A percentile compares a stretch with the other conserved stretches of the same genome.
Conservation (phyloP, 495 filamentous ascomycete species). For the Trichoderma reesei region DNA sequence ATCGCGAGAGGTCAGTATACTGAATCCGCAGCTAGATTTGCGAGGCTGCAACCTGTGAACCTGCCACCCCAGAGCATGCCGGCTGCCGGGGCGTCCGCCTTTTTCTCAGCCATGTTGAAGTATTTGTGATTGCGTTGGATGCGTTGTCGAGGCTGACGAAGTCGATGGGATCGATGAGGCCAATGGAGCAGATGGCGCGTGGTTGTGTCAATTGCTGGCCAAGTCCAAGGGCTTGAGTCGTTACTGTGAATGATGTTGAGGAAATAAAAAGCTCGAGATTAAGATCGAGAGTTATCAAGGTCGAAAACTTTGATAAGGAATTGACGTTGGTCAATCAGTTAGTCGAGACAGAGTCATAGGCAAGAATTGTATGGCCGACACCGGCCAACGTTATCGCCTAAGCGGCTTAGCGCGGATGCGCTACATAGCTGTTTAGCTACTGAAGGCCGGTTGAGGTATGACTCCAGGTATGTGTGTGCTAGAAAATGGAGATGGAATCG, state of each 20-base stretch:
- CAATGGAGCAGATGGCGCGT: not conserved
- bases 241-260: not conserved
- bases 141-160: not conserved
- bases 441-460: too few species aligned
- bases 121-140: not conserved
- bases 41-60: constrained; percentile 45
- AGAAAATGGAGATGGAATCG: too few species aligned
- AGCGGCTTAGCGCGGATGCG: too few species aligned
- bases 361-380: too few species aligned
- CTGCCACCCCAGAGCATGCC: constrained; percentile 77
- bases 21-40: constrained; percentile 13
- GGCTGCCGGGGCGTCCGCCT: constrained; percentile 18
- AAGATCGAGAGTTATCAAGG: not conserved
- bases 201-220: not conserved
- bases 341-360: too few species aligned
- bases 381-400: too few species aligned
- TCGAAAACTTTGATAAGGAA: not conserved
- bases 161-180: not conserved
- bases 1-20: constrained; percentile 16
- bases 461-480: too few species aligned
- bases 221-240: not conserved
- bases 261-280: not conserved
- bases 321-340: not conserved
- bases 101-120: constrained; percentile 8
- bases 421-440: too few species aligned